Conservation (phyloP, 805 yeast species). For the Soucietia sequanensis region DNA sequence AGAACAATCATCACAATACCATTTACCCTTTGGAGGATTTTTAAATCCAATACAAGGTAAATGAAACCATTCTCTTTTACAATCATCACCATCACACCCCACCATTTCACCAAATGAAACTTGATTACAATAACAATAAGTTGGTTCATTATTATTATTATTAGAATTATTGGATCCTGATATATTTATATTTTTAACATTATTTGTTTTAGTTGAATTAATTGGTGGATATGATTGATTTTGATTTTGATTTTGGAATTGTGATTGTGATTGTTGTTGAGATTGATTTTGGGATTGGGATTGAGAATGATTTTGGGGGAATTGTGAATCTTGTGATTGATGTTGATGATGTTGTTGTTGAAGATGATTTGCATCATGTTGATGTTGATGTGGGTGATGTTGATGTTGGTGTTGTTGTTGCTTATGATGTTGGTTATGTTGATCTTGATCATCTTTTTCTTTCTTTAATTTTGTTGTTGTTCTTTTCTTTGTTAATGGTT, state of each 20-base stretch:
- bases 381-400: constrained; percentile 1
- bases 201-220: too few species aligned
- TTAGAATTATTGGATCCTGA: constrained; percentile 3
- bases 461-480: too few species aligned
- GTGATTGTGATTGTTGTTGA: too few species aligned
- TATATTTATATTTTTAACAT: too few species aligned
- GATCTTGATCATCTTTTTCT: constrained; percentile 14
- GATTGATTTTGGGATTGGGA: too few species aligned
- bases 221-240: too few species aligned
- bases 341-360: too few species aligned
- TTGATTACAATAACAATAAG: constrained; percentile 94
- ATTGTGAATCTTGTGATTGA: background rate
- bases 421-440: constrained; percentile 11
- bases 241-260: too few species aligned
- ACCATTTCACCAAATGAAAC: constrained; percentile 99
- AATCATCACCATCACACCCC: constrained; percentile 93
- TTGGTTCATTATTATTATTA: constrained; percentile 64
- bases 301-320: too few species aligned
- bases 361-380: constrained; percentile 14
- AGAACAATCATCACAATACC: constrained; percentile 46
- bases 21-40: constrained; percentile 70
- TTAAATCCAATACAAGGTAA: constrained; percentile 87
- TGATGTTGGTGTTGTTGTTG: too few species aligned
- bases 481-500: too few species aligned
- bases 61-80: constrained; percentile 95